Base-by-base conservation (phyloP, 148 eudicot genomes). In the Persicaria tinctoria region DNA sequence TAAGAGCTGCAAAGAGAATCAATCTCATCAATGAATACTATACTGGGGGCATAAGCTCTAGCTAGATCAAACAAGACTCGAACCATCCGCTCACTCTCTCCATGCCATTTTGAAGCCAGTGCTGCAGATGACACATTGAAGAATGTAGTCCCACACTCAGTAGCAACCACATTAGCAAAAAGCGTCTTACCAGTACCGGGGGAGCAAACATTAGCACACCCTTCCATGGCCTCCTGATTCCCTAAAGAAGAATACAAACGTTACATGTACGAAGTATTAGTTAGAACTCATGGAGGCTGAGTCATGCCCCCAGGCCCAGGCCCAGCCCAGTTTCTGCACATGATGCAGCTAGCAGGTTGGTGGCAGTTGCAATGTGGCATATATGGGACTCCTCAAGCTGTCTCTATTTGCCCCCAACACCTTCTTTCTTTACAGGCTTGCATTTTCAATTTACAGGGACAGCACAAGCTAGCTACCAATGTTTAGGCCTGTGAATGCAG, bases 141-240 rank as follows among this genome's bases (percentile, higher is more conserved):
- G 80, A 95, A 95, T 18, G 97, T 95, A 53, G 99, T 92, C 23
- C 97, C 99, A 85, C 97, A 92, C 82, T 92, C 99, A 9, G 97
- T 95, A 60, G 99, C 97, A 59, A 95, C 97, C 77, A 97, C 99
- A 85, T 95, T 95, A 57, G 99, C 99, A 84, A 95, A 84, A 72
- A 95, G 97, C 44, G 97, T 95, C 86, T 92, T 95, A 46, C 97
- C 99, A 53, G 99, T 95, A 71, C 99, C 97, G 83, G 97, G 99
- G 99, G 99, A 51, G 97, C 99, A 89, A 95, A 95, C 97, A 95
- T 90, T 55, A 95, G 90, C 60, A 95, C 97, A 70, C 99, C 99
- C 84, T 92, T 95, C 97, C 99, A 95, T 23, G 99, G 99, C 81
- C 97, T 90, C 79, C 97, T 88, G 51, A 95, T 92, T 80, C 99